phyloP scores from a whole-genome alignment of 306 rosid species.

The Inga leiocalycina region DNA sequence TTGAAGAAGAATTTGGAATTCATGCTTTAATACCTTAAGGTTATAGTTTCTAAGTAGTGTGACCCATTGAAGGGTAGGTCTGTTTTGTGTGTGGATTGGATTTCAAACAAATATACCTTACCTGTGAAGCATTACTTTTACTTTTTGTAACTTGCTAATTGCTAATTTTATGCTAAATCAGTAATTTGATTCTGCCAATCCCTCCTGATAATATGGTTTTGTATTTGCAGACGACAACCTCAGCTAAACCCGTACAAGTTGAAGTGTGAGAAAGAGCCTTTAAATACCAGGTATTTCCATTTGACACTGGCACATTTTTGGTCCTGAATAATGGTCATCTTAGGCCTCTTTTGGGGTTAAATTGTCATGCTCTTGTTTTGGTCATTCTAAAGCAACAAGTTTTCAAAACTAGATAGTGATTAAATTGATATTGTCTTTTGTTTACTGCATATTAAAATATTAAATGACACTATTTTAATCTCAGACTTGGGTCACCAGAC shows the following conservation, averaged over 20 bases:
- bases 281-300: constrained; percentile 69
- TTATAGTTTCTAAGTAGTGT: constrained; percentile 5
- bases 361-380: neutral
- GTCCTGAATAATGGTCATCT: neutral
- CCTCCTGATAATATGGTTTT: constrained; percentile 31
- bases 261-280: constrained; percentile 92
- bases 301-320: neutral
- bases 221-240: constrained; percentile 70
- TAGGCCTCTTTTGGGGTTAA: neutral
- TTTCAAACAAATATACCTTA: constrained; percentile 15
- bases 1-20: neutral
- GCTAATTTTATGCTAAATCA: constrained; percentile 15
- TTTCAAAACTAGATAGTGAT: neutral
- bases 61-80: constrained; percentile 11
- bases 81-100: neutral
- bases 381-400: constrained; percentile 15
- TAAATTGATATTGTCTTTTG: constrained; percentile 15
- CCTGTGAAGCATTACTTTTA: constrained; percentile 1
- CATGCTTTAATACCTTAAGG: neutral
- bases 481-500: constrained; percentile 97
- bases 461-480: constrained; percentile 34
- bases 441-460: neutral
- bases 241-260: constrained; percentile 68
- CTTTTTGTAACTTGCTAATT: constrained; percentile 6
- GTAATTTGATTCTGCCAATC: constrained; percentile 24